Conservation (phyloP, 129 eudicot species). For the Silybum marianum region DNA sequence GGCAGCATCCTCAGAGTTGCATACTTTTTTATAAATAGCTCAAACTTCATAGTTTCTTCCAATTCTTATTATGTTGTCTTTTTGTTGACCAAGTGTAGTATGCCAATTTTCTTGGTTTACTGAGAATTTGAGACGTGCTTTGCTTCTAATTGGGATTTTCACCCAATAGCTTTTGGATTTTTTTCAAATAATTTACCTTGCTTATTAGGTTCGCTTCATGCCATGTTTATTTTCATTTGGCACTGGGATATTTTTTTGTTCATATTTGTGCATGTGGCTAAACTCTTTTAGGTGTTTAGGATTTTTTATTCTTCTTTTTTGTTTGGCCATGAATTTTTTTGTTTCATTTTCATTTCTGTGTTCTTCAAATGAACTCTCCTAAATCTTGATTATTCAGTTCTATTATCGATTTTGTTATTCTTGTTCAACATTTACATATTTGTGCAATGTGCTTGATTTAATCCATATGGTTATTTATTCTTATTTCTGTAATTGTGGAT, state of each 20-base stretch:
- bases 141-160: neutral
- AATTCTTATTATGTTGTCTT: too few relatives aligned
- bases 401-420: neutral
- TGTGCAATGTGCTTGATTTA: neutral
- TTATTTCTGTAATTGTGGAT: neutral
- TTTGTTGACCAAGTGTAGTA: too few relatives aligned
- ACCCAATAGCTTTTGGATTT: neutral
- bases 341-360: neutral
- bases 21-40: neutral
- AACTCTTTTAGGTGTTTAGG: neutral
- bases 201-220: neutral
- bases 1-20: neutral
- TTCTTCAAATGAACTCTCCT: neutral
- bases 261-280: neutral
- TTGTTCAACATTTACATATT: neutral
- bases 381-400: neutral
- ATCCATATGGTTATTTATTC: slow-evolving; percentile 1
- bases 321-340: neutral
- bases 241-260: too few relatives aligned
- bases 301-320: neutral
- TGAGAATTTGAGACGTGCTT: neutral
- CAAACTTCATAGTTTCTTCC: too few relatives aligned
- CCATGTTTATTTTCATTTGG: neutral
- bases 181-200: too few relatives aligned
- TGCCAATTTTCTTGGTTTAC: neutral